A percentile compares a stretch with the other conserved stretches of the same genome.
These are phyloP conservation scores for Piromyces finnis DNA, from an alignment of 192 early-diverging fungal genomes.

Conservation along the genomic window DNA sequence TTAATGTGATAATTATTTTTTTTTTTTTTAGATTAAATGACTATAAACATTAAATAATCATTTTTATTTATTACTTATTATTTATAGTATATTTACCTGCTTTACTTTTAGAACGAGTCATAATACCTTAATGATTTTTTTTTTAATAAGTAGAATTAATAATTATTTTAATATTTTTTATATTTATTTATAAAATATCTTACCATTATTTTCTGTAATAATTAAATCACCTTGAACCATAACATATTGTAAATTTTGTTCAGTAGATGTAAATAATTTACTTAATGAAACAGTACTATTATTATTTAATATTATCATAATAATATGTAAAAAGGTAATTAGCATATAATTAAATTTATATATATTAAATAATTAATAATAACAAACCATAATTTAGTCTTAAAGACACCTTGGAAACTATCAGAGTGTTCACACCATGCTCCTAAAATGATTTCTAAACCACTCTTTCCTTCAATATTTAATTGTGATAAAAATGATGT, in stretches of 20 bases:
- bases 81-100: too few species aligned
- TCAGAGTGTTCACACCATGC: slow-evolving; percentile 71
- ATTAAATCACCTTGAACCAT: slow-evolving; percentile 70
- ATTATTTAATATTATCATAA: too few species aligned
- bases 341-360: neutral
- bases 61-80: too few species aligned
- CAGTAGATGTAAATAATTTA: slow-evolving; percentile 44
- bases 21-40: too few species aligned
- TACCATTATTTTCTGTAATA: slow-evolving; percentile 13
- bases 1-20: too few species aligned
- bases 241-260: slow-evolving; percentile 43
- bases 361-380: neutral
- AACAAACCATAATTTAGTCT: slow-evolving; percentile 48
- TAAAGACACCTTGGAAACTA: slow-evolving; percentile 67
- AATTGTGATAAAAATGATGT: slow-evolving; percentile 48
- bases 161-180: slow-evolving; percentile 3
- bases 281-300: slow-evolving; percentile 57
- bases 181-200: slow-evolving; percentile 1
- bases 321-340: too few species aligned
- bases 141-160: neutral
- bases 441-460: slow-evolving; percentile 54
- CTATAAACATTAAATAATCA: too few species aligned
- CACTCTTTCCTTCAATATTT: slow-evolving; percentile 38
- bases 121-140: slow-evolving; percentile 12
- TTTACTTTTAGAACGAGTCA: slow-evolving; percentile 30